phyloP scores from a whole-genome alignment of 2,329 filamentous ascomycete genomes.

The Fusarium sp. region DNA sequence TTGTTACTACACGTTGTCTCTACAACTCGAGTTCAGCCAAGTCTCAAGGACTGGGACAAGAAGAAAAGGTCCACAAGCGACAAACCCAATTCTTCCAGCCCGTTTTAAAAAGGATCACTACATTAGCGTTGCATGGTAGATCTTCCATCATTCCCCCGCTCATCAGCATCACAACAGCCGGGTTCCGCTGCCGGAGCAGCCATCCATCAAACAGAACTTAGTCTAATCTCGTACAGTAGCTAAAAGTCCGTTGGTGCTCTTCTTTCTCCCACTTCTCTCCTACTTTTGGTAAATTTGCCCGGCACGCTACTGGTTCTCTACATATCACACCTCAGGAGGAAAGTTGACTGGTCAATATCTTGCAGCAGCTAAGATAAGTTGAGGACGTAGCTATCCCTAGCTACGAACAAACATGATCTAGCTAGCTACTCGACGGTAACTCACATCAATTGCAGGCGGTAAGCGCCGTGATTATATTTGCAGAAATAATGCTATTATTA shows the following conservation, averaged over 20 bases:
- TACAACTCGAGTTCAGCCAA: neutral
- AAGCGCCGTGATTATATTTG: too few species aligned
- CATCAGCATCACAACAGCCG: conserved; percentile 23
- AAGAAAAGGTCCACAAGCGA: neutral
- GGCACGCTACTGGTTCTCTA: too few species aligned
- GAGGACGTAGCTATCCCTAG: too few species aligned
- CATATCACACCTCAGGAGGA: too few species aligned
- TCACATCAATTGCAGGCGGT: too few species aligned
- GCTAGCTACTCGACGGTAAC: too few species aligned
- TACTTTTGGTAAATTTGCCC: neutral
- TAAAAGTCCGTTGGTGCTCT: neutral
- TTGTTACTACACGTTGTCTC: neutral
- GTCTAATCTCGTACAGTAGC: conserved; percentile 8
- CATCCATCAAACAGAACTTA: neutral
- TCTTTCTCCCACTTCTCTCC: conserved; percentile 1
- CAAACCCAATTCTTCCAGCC: neutral
- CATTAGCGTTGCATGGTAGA: conserved; percentile 18
- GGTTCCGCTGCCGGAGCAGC: conserved; percentile 25
- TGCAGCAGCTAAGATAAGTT: too few species aligned
- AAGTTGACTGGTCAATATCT: too few species aligned
- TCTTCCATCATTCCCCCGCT: conserved; percentile 14
- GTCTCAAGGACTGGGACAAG: neutral
- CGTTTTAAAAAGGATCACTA: neutral
- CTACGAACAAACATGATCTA: too few species aligned
- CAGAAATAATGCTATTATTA: too few species aligned